Evolutionary conservation across 805 yeast species (phyloP).

Genomic region (Kuraishia hungarica): DNA sequence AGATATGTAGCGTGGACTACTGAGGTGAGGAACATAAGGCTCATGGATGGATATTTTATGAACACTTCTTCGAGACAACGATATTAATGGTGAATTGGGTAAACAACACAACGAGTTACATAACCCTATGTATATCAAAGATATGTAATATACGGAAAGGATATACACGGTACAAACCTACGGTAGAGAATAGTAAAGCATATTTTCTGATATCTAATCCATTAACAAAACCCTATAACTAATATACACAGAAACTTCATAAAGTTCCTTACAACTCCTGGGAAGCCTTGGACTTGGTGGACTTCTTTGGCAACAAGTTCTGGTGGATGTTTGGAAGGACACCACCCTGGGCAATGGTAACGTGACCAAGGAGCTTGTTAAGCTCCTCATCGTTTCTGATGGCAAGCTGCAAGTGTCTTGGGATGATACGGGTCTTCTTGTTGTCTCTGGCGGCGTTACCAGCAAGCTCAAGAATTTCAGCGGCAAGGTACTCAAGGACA

Average conservation of each 20-base stretch:
- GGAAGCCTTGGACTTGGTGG: slow-evolving; percentile 46
- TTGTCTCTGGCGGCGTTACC: slow-evolving; percentile 98
- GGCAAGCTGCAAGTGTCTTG: slow-evolving; percentile 96
- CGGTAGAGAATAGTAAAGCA: neutral
- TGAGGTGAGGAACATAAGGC: neutral
- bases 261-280: slow-evolving; percentile 39
- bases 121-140: too few species aligned
- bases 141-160: too few species aligned
- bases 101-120: neutral
- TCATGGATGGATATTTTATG: too few species aligned
- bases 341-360: slow-evolving; percentile 98
- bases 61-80: too few species aligned
- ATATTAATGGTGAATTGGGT: too few species aligned
- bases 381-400: slow-evolving; percentile 98
- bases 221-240: slow-evolving; percentile 1
- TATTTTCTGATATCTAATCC: neutral
- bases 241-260: neutral
- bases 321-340: slow-evolving; percentile 96
- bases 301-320: slow-evolving; percentile 67
- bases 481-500: slow-evolving; percentile 93
- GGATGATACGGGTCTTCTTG: slow-evolving; percentile 98
- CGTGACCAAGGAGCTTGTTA: slow-evolving; percentile 86
- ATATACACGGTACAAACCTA: neutral
- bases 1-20: neutral
- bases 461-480: slow-evolving; percentile 96